Percentiles rank a stretch among this genome's conserved stretches.
These are phyloP conservation scores for Rutidosis leptorrhynchoides DNA, from an alignment of 129 eudicot species.

Conservation along the genomic window DNA sequence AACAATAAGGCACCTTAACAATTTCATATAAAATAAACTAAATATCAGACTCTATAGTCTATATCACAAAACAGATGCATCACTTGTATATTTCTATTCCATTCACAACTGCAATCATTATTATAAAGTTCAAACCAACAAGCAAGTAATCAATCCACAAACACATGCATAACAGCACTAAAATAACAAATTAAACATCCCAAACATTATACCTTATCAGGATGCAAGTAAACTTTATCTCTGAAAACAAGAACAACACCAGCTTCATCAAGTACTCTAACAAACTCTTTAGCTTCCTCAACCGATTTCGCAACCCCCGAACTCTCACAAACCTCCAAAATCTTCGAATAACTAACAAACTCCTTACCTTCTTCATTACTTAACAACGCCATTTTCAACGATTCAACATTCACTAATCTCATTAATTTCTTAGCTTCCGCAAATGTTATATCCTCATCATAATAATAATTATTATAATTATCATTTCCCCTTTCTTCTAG, in stretches of 20 bases:
- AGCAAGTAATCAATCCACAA: background rate
- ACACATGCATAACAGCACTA: background rate
- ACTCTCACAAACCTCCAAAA: conserved; percentile 54
- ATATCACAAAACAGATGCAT: conserved; percentile 11
- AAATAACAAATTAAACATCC: background rate
- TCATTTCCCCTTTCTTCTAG: conserved; percentile 4
- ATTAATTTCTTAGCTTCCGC: conserved; percentile 72
- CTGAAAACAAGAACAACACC: conserved; percentile 84
- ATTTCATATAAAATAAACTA: background rate
- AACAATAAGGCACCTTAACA: background rate
- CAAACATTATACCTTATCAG: conserved; percentile 57
- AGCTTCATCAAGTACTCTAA: conserved; percentile 77
- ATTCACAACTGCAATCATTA: background rate
- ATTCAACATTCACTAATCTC: conserved; percentile 83
- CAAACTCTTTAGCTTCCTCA: conserved; percentile 66
- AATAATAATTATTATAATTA: background rate
- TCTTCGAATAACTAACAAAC: conserved; percentile 57
- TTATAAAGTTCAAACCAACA: background rate
- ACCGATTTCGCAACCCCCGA: conserved; percentile 56
- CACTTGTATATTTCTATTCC: conserved; percentile 3
- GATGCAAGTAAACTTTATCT: conserved; percentile 88
- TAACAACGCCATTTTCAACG: conserved; percentile 56
- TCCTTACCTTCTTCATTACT: conserved; percentile 53
- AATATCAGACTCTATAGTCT: background rate
- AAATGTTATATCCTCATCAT: conserved; percentile 37